Percentiles rank a stretch among this genome's conserved stretches.
These are phyloP conservation scores for Dalbergia cochinchinensis DNA, from an alignment of 306 rosid species.

Conservation along the genomic window DNA sequence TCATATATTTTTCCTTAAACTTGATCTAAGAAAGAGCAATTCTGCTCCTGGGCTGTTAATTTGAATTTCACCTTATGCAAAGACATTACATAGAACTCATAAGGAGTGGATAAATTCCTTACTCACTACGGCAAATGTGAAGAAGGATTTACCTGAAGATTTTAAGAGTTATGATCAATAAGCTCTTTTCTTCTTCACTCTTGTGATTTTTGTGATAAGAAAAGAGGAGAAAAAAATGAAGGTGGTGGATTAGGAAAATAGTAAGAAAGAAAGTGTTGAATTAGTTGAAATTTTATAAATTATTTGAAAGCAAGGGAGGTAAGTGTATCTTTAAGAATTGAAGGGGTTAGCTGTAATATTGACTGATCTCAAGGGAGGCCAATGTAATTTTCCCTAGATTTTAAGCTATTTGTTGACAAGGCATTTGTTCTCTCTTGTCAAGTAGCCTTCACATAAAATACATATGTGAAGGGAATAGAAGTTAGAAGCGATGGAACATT, in stretches of 20 bases:
- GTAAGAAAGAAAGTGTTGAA: no score
- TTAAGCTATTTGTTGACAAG: conserved; percentile 21
- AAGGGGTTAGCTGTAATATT: no score
- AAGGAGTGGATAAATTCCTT: conserved; percentile 17
- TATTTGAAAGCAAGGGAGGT: no score
- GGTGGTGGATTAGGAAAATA: no score
- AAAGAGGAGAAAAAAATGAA: no score
- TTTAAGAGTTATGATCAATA: conserved; percentile 16
- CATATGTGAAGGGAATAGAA: conserved; percentile 11
- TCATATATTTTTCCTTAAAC: conserved; percentile 21
- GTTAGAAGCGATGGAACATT: conserved; percentile 19
- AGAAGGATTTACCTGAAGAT: conserved; percentile 29
- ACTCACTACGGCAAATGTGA: conserved; percentile 23
- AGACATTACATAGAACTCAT: conserved; percentile 7
- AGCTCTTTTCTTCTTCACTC: not conserved
- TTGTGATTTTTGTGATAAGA: no score
- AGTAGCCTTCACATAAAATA: conserved; percentile 11
- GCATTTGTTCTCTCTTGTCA: conserved; percentile 36
- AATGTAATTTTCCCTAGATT: not conserved
- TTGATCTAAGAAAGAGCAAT: conserved; percentile 27
- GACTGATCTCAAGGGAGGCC: no score
- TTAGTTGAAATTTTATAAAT: no score
- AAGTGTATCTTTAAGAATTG: no score
- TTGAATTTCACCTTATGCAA: conserved; percentile 28
- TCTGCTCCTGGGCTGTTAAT: conserved; percentile 34